Base-by-base conservation (phyloP, 139 green algal genomes). In the Dunaliella primolecta region DNA sequence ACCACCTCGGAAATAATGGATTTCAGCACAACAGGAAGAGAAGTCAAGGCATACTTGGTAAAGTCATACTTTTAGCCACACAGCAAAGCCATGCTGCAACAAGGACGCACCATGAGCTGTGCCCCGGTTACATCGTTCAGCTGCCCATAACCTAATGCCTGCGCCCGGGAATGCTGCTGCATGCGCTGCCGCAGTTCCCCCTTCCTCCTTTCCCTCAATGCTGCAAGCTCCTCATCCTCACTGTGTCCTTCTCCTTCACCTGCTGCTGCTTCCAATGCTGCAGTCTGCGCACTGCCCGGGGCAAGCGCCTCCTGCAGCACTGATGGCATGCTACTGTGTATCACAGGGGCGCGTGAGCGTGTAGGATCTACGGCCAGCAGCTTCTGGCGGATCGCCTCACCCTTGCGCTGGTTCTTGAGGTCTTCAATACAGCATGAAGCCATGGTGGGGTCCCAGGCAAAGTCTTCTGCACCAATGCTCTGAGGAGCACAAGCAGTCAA, bases 101-200 rank as follows among this genome's bases (percentile, higher is more conserved):
- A n/a, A n/a, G n/a, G n/a, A 3, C 84, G 3, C 27, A 87, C 84
- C 84, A 87, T 31, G 2, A 87, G 38, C 25, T 72, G 27, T 32
- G n/a, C 36, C 2, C 38, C 23, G 11, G 38, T 11, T 7, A 84
- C 38, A 3, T 84, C 79, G 3, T 81, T 75, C 3, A 87, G 80
- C 0, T 25, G 1, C 0, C 84, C 84, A 77, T 80, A 87, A 0
- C 84, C 84, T 21, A 34, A 29, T 7, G 23, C 1, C 0, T 30
- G 2, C 31, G 1, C 31, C 72, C 78, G 80, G 30, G 34, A 30
- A 33, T 57, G 36, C 33, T 81, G 64, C 23, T 34, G 57, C 56
- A 80, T 72, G 71, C 82, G 84, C 57, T 81, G 84, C 79, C 84
- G 84, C 71, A 87, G 24, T 38, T 87, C 84, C 23, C 29, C 35